These are phyloP conservation scores for Phalaenopsis equestris DNA, from an alignment of 106 monocot genomes.

Conservation along the genomic window DNA sequence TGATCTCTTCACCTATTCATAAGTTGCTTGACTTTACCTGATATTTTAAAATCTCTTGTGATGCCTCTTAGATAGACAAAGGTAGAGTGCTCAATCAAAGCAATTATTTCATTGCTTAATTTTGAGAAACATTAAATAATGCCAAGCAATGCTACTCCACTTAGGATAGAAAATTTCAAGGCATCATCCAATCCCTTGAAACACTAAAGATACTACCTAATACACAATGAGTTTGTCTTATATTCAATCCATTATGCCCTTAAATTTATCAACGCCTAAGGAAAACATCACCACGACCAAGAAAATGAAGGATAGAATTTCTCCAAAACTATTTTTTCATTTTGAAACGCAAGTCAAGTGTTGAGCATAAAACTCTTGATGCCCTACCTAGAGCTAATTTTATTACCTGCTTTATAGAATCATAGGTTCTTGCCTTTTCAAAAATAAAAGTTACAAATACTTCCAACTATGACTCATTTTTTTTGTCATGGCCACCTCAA, in stretches of 20 bases:
- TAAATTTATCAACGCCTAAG: neutral
- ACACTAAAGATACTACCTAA: neutral
- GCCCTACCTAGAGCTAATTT: no score
- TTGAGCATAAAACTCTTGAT: no score
- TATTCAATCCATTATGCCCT: neutral
- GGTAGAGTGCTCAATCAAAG: neutral
- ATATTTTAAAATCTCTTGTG: neutral
- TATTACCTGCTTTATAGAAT: no score
- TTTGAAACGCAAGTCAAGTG: no score
- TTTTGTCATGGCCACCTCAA: no score
- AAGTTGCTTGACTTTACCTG: neutral
- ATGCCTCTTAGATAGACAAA: neutral
- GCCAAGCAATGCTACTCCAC: neutral
- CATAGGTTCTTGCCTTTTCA: no score
- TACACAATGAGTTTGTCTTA: neutral
- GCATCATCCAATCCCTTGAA: neutral
- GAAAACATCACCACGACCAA: neutral
- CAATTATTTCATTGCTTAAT: neutral
- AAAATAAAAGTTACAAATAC: no score
- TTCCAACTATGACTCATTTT: no score
- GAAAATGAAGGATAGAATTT: no score
- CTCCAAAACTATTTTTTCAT: no score
- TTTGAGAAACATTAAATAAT: neutral
- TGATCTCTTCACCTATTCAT: neutral
- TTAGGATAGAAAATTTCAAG: neutral